phyloP scores from a whole-genome alignment of 345 rosid species.

The Trapa incisa region DNA sequence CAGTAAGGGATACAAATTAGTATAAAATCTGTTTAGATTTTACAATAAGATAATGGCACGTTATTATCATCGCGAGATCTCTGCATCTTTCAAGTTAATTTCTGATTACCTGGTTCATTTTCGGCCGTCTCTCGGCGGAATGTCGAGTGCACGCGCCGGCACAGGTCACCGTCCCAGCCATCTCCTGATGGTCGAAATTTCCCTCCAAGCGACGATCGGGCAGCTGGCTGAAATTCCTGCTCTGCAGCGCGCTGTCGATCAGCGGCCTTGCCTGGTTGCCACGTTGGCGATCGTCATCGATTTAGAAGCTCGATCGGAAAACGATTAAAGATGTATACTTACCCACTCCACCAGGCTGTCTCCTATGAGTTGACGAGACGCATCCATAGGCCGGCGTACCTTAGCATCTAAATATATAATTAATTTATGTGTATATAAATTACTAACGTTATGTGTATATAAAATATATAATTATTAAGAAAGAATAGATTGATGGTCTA shows the following conservation, averaged over 20 bases:
- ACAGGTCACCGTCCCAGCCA: slow-evolving; percentile 62
- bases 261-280: slow-evolving; percentile 61
- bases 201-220: slow-evolving; percentile 58
- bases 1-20: too few species aligned
- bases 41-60: too few species aligned
- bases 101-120: slow-evolving; percentile 65
- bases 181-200: slow-evolving; percentile 36
- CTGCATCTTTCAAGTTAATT: too few species aligned
- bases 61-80: too few species aligned
- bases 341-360: slow-evolving; percentile 94
- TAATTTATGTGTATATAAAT: too few species aligned
- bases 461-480: too few species aligned
- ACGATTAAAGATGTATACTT: not conserved
- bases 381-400: slow-evolving; percentile 46
- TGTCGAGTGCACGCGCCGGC: slow-evolving; percentile 65
- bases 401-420: too few species aligned
- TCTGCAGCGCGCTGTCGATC: slow-evolving; percentile 36
- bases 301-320: too few species aligned
- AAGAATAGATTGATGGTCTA: too few species aligned
- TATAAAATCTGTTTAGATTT: too few species aligned
- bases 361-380: slow-evolving; percentile 36
- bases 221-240: slow-evolving; percentile 36
- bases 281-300: not conserved
- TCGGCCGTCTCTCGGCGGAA: slow-evolving; percentile 62
- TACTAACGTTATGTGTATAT: too few species aligned